Evolutionary conservation across 805 yeast genomes (phyloP).

Genomic region (Starmerella ratchasimensis): DNA sequence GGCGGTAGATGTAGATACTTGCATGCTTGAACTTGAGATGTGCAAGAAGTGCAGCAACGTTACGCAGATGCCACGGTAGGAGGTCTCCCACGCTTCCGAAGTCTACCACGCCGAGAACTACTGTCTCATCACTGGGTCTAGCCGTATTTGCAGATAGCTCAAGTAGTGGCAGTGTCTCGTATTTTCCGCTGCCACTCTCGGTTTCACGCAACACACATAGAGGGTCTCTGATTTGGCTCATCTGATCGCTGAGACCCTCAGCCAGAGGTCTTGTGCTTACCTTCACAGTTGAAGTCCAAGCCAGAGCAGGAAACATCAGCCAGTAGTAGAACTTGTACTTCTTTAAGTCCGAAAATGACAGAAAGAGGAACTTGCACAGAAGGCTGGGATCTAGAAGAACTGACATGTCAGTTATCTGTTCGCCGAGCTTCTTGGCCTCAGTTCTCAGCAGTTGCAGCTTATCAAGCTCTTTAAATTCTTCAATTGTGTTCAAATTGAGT

Average conservation of each 20-base stretch:
- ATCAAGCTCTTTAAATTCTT: slow-evolving; percentile 61
- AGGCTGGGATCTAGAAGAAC: slow-evolving; percentile 31
- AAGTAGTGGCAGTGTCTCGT: neutral
- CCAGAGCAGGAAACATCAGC: slow-evolving; percentile 62
- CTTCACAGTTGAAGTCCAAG: slow-evolving; percentile 27
- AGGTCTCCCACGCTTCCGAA: slow-evolving; percentile 30
- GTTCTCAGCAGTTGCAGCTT: slow-evolving; percentile 44
- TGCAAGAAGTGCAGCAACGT: slow-evolving; percentile 38
- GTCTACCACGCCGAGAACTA: slow-evolving; percentile 14
- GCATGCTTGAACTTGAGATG: slow-evolving; percentile 28
- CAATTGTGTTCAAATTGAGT: slow-evolving; percentile 65
- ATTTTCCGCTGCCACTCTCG: neutral
- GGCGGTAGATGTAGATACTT: slow-evolving; percentile 28
- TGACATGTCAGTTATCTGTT: slow-evolving; percentile 26
- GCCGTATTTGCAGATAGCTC: neutral
- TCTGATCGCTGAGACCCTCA: slow-evolving; percentile 2
- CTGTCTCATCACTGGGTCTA: neutral
- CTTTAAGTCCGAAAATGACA: slow-evolving; percentile 78
- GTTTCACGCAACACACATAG: slow-evolving; percentile 10
- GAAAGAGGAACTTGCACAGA: slow-evolving; percentile 35
- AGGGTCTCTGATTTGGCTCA: slow-evolving; percentile 1
- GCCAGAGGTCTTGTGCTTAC: neutral
- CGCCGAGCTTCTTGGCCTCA: slow-evolving; percentile 26
- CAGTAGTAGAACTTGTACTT: slow-evolving; percentile 81
- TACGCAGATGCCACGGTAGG: slow-evolving; percentile 37